Conservation (phyloP, 148 eudicot species). For the Nepenthes gracilis region DNA sequence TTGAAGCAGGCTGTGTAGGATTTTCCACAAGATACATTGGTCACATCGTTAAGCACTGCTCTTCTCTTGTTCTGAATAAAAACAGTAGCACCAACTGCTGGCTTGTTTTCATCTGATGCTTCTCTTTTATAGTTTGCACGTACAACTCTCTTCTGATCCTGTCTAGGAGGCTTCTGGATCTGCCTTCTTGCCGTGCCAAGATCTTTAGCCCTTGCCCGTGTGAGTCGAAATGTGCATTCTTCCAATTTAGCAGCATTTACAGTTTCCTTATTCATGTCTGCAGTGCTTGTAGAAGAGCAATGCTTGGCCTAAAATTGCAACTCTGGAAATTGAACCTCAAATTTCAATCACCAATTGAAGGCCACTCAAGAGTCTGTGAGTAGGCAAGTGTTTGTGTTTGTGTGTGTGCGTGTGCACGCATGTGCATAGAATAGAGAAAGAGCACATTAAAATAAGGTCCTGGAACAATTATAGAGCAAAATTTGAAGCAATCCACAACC, state of each 20-base stretch:
- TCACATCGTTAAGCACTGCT: constrained; percentile 61
- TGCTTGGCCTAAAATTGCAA: constrained; percentile 19
- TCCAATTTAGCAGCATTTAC: constrained; percentile 18
- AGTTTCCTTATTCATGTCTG: constrained; percentile 41
- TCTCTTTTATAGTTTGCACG: constrained; percentile 40
- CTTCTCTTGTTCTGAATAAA: constrained; percentile 45
- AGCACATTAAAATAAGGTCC: background rate
- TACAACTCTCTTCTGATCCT: constrained; percentile 31
- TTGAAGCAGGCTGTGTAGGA: constrained; percentile 20
- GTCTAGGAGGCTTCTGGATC: constrained; percentile 34
- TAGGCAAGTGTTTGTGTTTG: no score
- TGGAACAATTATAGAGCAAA: no score
- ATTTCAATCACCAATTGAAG: constrained; percentile 5
- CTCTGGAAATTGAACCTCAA: constrained; percentile 10
- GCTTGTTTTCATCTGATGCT: constrained; percentile 42
- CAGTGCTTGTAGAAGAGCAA: constrained; percentile 18
- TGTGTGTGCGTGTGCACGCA: no score
- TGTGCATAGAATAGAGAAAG: no score
- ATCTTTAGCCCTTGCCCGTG: constrained; percentile 62
- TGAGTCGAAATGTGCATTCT: constrained; percentile 38
- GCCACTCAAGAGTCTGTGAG: background rate
- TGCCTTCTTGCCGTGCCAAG: constrained; percentile 33
- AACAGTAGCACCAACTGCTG: constrained; percentile 11
- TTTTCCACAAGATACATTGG: constrained; percentile 39
- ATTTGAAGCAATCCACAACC: no score